A percentile compares a stretch with the other conserved stretches of the same genome.
phyloP scores from a whole-genome alignment of 202 grass and related monocot species.

The Setaria viridis region DNA sequence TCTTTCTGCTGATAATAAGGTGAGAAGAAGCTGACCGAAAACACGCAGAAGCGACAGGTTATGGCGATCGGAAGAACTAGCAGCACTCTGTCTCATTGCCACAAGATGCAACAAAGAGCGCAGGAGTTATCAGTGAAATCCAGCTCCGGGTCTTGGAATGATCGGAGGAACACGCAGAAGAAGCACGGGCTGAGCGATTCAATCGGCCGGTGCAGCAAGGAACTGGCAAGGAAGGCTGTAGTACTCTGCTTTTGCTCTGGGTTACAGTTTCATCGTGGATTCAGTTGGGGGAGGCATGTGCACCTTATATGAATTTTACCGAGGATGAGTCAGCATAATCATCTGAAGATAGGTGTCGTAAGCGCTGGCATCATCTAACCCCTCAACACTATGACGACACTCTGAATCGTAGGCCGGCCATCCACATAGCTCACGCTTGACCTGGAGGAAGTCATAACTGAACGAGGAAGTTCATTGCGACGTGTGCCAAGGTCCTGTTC shows the following conservation, averaged over 20 bases:
- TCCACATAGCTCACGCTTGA: too few relatives aligned
- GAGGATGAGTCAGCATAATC: background rate
- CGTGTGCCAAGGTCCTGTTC: too few relatives aligned
- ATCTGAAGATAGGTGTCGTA: background rate
- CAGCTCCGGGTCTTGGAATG: background rate
- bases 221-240: background rate
- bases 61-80: background rate
- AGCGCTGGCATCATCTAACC: too few relatives aligned
- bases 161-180: background rate
- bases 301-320: too few relatives aligned
- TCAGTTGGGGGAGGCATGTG: too few relatives aligned
- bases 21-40: slow-evolving; percentile 39
- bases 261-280: background rate
- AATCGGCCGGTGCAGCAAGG: background rate
- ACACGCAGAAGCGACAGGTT: slow-evolving; percentile 21
- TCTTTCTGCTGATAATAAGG: background rate
- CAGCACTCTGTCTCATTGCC: slow-evolving; percentile 29
- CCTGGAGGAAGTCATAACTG: too few relatives aligned
- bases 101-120: background rate
- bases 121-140: background rate
- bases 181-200: background rate
- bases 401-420: too few relatives aligned
- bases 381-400: too few relatives aligned
- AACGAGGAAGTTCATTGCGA: too few relatives aligned
- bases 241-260: background rate